Conservation (phyloP, 139 green algal genomes). For the Closterium sp. region DNA sequence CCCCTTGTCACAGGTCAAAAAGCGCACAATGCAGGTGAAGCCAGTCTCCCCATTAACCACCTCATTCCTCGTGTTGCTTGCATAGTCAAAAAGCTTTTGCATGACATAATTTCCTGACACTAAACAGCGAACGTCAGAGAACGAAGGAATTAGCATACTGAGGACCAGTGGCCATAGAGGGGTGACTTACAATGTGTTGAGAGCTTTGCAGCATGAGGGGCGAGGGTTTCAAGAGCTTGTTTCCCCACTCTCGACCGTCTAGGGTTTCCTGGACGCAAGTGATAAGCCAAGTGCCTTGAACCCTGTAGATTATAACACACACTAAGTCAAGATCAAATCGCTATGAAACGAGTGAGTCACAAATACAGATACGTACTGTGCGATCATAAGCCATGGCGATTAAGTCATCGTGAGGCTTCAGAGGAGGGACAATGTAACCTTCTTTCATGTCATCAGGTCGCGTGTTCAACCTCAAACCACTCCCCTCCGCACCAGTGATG, state of each 20-base stretch:
- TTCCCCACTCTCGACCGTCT: background rate
- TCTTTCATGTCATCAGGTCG: background rate
- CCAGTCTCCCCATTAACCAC: background rate
- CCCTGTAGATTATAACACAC: background rate
- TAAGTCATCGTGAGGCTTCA: background rate
- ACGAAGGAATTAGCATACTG: background rate
- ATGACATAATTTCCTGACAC: background rate
- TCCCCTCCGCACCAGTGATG: background rate
- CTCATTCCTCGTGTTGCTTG: background rate
- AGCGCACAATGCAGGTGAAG: background rate
- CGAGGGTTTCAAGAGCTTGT: background rate
- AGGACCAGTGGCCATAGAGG: background rate
- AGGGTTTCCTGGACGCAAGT: background rate
- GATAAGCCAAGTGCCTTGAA: background rate
- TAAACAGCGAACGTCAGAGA: background rate
- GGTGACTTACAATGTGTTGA: background rate
- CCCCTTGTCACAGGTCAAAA: background rate
- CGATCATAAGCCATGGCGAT: background rate
- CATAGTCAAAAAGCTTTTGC: background rate
- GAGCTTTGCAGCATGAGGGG: background rate
- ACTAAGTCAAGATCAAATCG: background rate
- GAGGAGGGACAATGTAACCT: background rate
- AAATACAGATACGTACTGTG: background rate
- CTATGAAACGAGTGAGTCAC: background rate
- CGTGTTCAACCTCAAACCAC: background rate